Evolutionary conservation across 352 stramenopile genomes (phyloP), one percentile per base, ranked within the genome.

Genomic region (Aphanomyces stellatus): DNA sequence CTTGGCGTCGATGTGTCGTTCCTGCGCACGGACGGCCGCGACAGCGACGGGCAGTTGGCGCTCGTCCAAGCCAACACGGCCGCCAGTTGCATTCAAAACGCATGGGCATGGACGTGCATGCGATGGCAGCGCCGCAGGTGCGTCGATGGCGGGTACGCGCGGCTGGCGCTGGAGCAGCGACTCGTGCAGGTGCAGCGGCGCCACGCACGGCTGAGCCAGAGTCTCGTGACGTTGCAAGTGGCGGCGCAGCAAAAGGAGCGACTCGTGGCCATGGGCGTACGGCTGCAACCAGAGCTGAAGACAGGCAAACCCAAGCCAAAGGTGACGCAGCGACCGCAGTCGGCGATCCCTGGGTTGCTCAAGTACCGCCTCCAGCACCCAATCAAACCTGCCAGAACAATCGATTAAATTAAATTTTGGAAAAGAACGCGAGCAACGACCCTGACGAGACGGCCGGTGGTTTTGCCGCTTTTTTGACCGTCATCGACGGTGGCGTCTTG

Each of bases 301-400:
- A 13, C 15, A n/a, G n/a, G 15, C 31, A 11, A 17, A 33, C 27
- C 17, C 51, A 17, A 8, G 8, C 7, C 4, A 46, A 62, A 15
- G 55, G 22, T 35, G 24, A 1, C 19, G 34, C 15, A 13, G 19
- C 17, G 34, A 4, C 3, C 31, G 6, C n/a, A 25, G 15, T 31
- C 51, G 34, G 51, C 51, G 6, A 40, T 40, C 22, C 51, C 51
- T 11, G 25, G 25, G 4, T 15, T 64, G 34, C 55, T 64, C 55
- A 64, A 64, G 55, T 64, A 51, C 34, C 35, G 33, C 8, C 55
- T 64, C 24, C 33, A 48, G 19, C 55, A 64, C 40, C 55, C 55
- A 7, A 49, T 64, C 55, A 64, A 64, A n/a, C 22, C 35, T 2
- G 13, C 55, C 7, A 13, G 8, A 35, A 42, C 30, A 42, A 64